These are phyloP conservation scores for Lathyrus oleraceus DNA, from an alignment of 306 rosid genomes.

Conservation along the genomic window DNA sequence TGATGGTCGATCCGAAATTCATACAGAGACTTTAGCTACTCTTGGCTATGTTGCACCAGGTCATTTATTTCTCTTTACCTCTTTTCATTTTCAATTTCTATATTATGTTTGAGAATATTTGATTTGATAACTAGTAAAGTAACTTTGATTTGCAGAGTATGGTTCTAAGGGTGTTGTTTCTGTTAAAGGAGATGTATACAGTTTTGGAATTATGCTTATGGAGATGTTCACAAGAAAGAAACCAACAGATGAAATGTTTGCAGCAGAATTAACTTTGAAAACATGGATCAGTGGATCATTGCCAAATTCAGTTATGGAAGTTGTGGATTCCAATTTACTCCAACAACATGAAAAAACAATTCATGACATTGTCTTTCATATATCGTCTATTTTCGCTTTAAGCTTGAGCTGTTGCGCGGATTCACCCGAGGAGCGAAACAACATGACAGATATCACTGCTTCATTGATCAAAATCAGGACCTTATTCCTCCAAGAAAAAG, in stretches of 20 bases:
- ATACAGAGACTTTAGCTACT: conserved; percentile 30
- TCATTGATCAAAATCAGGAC: conserved; percentile 21
- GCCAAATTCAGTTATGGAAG: conserved; percentile 18
- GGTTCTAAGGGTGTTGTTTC: conserved; percentile 19
- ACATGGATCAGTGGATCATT: conserved; percentile 6
- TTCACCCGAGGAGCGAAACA: background rate
- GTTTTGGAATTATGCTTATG: conserved; percentile 30
- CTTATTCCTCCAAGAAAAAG: background rate
- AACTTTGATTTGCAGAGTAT: background rate
- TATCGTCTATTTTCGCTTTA: conserved; percentile 13
- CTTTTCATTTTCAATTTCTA: background rate
- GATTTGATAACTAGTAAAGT: background rate
- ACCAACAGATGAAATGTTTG: conserved; percentile 33
- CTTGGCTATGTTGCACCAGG: conserved; percentile 40
- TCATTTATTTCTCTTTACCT: background rate
- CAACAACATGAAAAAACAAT: conserved; percentile 2
- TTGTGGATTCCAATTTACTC: conserved; percentile 18
- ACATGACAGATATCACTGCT: conserved; percentile 1
- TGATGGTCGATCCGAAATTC: conserved; percentile 20
- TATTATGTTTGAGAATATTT: background rate
- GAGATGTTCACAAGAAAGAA: conserved; percentile 21
- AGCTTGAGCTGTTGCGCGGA: conserved; percentile 12
- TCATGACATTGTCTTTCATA: background rate
- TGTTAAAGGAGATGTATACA: conserved; percentile 29
- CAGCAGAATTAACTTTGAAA: conserved; percentile 13